Evolutionary conservation across 2,329 filamentous ascomycete species (phyloP).

Genomic region (Magnaporthales sp.): DNA sequence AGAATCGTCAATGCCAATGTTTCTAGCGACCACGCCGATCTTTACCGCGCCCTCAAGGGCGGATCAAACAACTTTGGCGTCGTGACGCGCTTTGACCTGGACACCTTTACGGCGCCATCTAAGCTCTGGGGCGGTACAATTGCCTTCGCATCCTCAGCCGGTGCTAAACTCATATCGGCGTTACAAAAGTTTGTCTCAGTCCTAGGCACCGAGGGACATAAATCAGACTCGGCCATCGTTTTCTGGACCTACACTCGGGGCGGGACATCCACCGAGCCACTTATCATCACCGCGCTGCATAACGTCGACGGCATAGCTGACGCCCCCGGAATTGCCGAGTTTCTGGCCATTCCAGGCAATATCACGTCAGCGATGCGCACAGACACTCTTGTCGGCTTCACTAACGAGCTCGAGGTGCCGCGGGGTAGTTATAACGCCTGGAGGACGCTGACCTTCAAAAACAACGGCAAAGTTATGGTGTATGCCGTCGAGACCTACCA

Average conservation of each 20-base stretch:
- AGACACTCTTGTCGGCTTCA: conserved; percentile 14
- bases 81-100: conserved; percentile 16
- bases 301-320: conserved; percentile 11
- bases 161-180: conserved; percentile 8
- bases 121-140: conserved; percentile 16
- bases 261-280: conserved; percentile 6
- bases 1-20: conserved; percentile 19
- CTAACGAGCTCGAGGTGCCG: conserved; percentile 11
- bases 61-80: conserved; percentile 35
- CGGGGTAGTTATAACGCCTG: conserved; percentile 18
- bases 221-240: conserved; percentile 9
- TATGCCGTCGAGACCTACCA: conserved; percentile 23
- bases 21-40: conserved; percentile 9
- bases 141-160: conserved; percentile 6
- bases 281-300: conserved; percentile 10
- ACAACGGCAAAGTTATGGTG: conserved; percentile 23
- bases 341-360: conserved; percentile 12
- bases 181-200: conserved; percentile 10
- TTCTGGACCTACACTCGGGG: conserved; percentile 12
- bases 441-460: conserved; percentile 26
- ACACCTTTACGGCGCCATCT: conserved; percentile 7
- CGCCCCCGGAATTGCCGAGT: conserved; percentile 11
- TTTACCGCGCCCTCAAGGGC: conserved; percentile 27
- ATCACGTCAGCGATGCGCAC: conserved; percentile 10
- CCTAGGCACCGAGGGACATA: conserved; percentile 7